Base-by-base conservation (phyloP, 2,329 filamentous ascomycete genomes). In the Talaromyces islandicus region DNA sequence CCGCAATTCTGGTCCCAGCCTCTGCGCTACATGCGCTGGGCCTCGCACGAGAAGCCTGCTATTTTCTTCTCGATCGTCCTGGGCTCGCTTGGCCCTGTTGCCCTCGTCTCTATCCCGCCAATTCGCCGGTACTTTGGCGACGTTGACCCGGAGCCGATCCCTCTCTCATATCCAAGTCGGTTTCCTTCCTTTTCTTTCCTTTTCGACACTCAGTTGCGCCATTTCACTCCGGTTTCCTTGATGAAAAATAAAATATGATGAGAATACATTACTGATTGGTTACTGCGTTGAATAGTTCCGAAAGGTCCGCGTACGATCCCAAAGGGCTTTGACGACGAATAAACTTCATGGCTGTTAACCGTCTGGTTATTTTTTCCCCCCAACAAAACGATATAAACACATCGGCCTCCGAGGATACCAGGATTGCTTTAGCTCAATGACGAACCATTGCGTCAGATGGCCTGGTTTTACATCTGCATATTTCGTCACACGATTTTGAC, bases 151-250 rank as follows among this genome's bases (percentile, higher is more conserved):
- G 79, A 85, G 64, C 84, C 81, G 60, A 87, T 97, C 65, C 94
- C 94, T 32, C 79, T 92, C 75, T 95, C 92, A 73, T 99, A 97
- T 81, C 94, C 94, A 62, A 85, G 93, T 97, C 85, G 75, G 91
- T 55, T 53, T 21, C 38, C n/a, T 53, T 21, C 38, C n/a, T n/a
- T 32, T 51, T 29, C 19, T 27, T 27, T 27, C 6, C 25, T 3
- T 27, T 27, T 27, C 30, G 35, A 14, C 17, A 17, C 17, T 32
- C 48, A 56, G 14, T n/a, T 41, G 29, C 27, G 19, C 53, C 6
- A n/a, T 21, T 41, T 24, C 27, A 11, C 9, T 25, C n/a, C n/a
- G 4, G 38, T 38, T 7, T 12, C 3, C 38, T 17, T 38, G 14
- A 3, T 38, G 14, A n/a, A 9, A 5, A 48, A 24, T 24, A 1